Evolutionary conservation across 2,329 filamentous ascomycete genomes (phyloP).

Genomic region (Drechslerella coelobrocha): DNA sequence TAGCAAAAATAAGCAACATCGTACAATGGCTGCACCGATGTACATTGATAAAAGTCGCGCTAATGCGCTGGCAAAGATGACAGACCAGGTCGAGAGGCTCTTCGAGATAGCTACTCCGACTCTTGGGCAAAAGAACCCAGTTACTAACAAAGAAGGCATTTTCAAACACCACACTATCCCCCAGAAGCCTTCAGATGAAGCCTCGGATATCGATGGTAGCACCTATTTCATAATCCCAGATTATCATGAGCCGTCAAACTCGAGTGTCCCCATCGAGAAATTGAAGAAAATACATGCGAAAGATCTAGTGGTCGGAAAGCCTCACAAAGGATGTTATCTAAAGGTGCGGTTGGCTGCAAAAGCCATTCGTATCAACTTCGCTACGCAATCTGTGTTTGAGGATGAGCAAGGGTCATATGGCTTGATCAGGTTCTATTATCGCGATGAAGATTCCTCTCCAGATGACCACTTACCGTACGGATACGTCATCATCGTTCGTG

Average conservation of each 20-base stretch:
- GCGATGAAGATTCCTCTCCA: conserved; percentile 8
- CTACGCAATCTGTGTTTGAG: conserved; percentile 23
- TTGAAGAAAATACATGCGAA: conserved; percentile 36
- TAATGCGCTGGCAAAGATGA: background rate
- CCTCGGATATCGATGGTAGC: background rate
- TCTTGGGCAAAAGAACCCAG: conserved; percentile 19
- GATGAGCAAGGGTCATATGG: conserved; percentile 34
- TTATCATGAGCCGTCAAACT: conserved; percentile 30
- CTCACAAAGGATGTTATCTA: conserved; percentile 24
- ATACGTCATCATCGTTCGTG: conserved; percentile 16
- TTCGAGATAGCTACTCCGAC: background rate
- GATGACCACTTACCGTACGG: conserved; percentile 9
- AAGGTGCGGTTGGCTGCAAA: conserved; percentile 10
- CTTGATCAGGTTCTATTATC: conserved; percentile 34
- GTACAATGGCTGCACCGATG: conserved; percentile 14
- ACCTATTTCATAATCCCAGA: conserved; percentile 22
- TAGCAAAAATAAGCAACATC: too few relatives aligned
- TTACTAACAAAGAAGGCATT: conserved; percentile 17
- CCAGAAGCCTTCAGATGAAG: background rate
- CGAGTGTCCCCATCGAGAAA: conserved; percentile 25
- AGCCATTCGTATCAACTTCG: conserved; percentile 4
- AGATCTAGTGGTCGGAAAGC: conserved; percentile 29
- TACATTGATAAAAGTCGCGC: conserved; percentile 10
- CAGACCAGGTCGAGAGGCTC: background rate
- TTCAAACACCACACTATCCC: background rate